These are phyloP conservation scores for Ceratocystis alfenasii DNA, from an alignment of 2,329 filamentous ascomycete species.

Conservation along the genomic window DNA sequence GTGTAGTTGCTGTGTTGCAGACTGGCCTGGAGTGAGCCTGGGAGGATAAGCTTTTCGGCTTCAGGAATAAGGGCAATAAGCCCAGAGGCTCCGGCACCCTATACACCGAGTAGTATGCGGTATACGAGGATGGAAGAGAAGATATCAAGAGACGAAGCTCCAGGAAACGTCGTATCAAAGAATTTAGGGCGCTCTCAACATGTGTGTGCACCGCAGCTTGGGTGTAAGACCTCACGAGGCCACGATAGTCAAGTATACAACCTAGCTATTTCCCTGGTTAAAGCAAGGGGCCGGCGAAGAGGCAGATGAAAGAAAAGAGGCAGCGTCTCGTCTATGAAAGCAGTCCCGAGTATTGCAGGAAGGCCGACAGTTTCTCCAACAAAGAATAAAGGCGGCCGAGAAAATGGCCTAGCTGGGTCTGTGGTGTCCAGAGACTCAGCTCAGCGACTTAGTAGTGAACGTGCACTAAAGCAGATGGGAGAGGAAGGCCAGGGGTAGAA, in stretches of 20 bases:
- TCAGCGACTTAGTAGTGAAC: not conserved
- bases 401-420: not conserved
- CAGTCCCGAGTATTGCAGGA: not conserved
- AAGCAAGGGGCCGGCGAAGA: too few species aligned
- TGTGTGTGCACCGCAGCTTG: too few species aligned
- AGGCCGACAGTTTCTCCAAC: not conserved
- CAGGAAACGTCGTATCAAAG: too few species aligned
- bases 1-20: not conserved
- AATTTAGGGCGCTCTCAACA: too few species aligned
- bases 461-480: not conserved
- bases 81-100: not conserved
- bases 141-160: not conserved
- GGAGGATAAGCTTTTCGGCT: too few species aligned
- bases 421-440: not conserved
- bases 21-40: too few species aligned
- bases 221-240: too few species aligned
- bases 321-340: not conserved
- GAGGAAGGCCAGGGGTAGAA: slow-evolving; percentile 2
- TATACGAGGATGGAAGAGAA: not conserved
- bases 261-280: too few species aligned
- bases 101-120: not conserved
- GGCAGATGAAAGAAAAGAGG: too few species aligned
- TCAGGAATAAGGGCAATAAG: not conserved
- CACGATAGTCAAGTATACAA: too few species aligned
- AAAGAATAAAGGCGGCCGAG: not conserved